phyloP scores from a whole-genome alignment of 2,329 filamentous ascomycete species.

The Colletotrichum spinosum region DNA sequence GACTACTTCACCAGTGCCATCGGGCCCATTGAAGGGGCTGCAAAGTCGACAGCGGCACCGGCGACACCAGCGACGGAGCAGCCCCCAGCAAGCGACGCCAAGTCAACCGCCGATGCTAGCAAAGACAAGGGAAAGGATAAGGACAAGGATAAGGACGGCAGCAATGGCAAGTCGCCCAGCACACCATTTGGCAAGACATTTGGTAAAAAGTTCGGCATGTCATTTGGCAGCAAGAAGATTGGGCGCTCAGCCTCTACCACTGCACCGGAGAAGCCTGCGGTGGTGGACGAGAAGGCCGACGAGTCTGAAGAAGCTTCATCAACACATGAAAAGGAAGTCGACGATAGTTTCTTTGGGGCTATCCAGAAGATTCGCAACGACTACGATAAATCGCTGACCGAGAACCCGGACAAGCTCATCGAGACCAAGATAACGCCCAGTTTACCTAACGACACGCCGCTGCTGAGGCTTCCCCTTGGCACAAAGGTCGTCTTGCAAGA shows the following conservation, averaged over 20 bases:
- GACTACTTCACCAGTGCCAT: conserved; percentile 83
- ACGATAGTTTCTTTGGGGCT: conserved; percentile 79
- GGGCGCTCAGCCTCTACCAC: conserved; percentile 75
- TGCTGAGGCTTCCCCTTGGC: conserved; percentile 76
- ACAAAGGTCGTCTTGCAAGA: conserved; percentile 78
- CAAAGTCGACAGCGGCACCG: conserved; percentile 61
- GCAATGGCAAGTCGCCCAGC: conserved; percentile 67
- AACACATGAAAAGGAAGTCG: conserved; percentile 77
- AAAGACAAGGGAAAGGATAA: conserved; percentile 63
- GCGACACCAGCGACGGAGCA: conserved; percentile 57
- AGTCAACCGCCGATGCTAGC: conserved; percentile 48
- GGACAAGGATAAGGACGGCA: conserved; percentile 56
- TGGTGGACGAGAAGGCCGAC: conserved; percentile 81
- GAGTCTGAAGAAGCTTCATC: conserved; percentile 70
- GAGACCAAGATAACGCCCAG: conserved; percentile 77
- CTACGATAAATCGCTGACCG: conserved; percentile 76
- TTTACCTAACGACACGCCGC: conserved; percentile 78
- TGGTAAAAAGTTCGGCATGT: conserved; percentile 72
- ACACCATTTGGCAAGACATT: conserved; percentile 87
- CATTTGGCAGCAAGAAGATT: conserved; percentile 87
- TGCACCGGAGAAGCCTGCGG: conserved; percentile 77
- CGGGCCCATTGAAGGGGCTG: conserved; percentile 58
- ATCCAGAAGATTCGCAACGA: conserved; percentile 79
- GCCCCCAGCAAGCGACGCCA: conserved; percentile 58
- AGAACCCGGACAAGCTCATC: conserved; percentile 64